Base-by-base conservation (phyloP, 306 rosid species). In the Vachellia collinsii region DNA sequence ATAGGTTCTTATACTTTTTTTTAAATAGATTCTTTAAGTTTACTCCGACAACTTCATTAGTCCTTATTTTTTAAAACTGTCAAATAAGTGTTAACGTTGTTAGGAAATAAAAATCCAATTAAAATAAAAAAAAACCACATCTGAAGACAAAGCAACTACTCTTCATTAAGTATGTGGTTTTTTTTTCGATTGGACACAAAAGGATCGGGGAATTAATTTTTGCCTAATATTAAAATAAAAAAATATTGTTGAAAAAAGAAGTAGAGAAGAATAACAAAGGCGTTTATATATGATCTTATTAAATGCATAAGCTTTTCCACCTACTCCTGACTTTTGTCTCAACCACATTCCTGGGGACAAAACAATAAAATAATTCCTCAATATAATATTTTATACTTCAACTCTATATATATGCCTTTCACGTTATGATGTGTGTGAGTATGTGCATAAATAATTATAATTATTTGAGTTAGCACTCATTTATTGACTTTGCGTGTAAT, bases 321-420 rank as follows among this genome's bases (percentile, higher is more conserved):
- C 51, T 23, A 54, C 43, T 80, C 3, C 23, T 50, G 78, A 64
- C 79, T 66, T 72, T 73, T 63, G 22, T 22, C 23, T n/a, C n/a
- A 16, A 12, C 11, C 80, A 76, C 38, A 36, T 75, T 42, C 56
- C 36, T 11, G 46, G 51, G 72, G 29, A 61, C 74, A 80, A 38
- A 64, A 39, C 39, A 13, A 36, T 19, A 72, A 9, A 29, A 51
- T 17, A 42, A 37, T 73, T 53, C 37, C 10, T 53, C 36, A 25
- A 17, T 3, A 17, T 5, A 48, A 25, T 36, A 39, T 29, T 62
- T 29, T 12, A 29, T 11, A 3, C 29, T 62, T 29, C 14, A 11
- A 8, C 37, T 47, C n/a, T 8, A 36, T 8, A 20, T 19, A 10
- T 73, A 10, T 13, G 11, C 42, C 16, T 25, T 37, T 19, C 77